Percentiles rank a stretch among this genome's conserved stretches.
Conservation (phyloP, 164 flowering plant species). For the Vitis rotundifolia region DNA sequence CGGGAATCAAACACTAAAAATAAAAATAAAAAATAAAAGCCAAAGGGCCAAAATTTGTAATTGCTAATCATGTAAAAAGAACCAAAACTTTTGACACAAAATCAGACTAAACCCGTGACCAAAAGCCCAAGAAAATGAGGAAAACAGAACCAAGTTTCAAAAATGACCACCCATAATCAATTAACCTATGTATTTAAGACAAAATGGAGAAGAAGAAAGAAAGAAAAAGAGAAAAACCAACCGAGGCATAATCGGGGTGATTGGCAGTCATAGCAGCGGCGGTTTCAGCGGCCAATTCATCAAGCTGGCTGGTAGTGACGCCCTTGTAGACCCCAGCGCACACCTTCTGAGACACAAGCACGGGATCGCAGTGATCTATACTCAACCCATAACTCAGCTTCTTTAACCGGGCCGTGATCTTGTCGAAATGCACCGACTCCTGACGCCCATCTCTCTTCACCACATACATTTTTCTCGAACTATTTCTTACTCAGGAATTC, state of each 20-base stretch:
- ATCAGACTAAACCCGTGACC: too few species aligned
- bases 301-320: conserved; percentile 95
- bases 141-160: too few species aligned
- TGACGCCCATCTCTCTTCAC: conserved; percentile 95
- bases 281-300: conserved; percentile 95
- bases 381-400: conserved; percentile 94
- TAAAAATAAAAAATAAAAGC: too few species aligned
- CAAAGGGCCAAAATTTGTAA: too few species aligned
- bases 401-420: conserved; percentile 97
- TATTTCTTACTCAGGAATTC: conserved; percentile 24
- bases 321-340: conserved; percentile 98
- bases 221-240: conserved; percentile 25
- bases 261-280: conserved; percentile 97
- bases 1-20: too few species aligned
- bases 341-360: conserved; percentile 92
- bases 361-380: conserved; percentile 92
- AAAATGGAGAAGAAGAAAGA: neutral
- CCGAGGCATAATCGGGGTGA: conserved; percentile 97
- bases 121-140: too few species aligned
- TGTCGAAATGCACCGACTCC: conserved; percentile 95
- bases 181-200: too few species aligned
- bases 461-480: conserved; percentile 65
- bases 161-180: too few species aligned
- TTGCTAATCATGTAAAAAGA: too few species aligned
- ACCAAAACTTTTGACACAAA: too few species aligned